Percentiles rank a stretch among this genome's conserved stretches.
Evolutionary conservation across 2,329 filamentous ascomycete species (phyloP).

Genomic region (Arthrinium phaeospermum): DNA sequence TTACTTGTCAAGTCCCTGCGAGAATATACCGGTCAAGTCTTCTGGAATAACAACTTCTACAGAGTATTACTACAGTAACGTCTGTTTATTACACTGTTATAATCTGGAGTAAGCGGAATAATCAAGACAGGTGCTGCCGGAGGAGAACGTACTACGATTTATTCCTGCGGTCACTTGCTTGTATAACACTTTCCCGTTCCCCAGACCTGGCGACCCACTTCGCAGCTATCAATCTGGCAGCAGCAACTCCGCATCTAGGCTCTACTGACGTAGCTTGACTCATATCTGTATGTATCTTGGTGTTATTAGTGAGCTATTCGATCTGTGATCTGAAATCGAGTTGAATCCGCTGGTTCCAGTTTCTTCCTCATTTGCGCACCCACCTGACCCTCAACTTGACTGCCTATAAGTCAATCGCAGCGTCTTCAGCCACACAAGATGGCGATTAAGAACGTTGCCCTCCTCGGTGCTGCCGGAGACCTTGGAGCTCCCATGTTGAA

Average conservation of each 20-base stretch:
- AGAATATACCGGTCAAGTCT: too few species aligned
- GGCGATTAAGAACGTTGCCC: conserved; percentile 42
- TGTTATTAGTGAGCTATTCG: neutral
- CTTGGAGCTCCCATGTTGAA: conserved; percentile 41
- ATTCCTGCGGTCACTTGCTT: too few species aligned
- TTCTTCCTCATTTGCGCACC: neutral
- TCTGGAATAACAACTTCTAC: too few species aligned
- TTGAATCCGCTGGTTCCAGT: neutral
- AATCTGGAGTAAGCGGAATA: too few species aligned
- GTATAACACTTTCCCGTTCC: neutral
- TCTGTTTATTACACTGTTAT: too few species aligned
- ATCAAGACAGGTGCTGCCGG: too few species aligned
- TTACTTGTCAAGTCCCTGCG: too few species aligned
- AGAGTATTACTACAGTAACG: too few species aligned
- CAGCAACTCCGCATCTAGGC: neutral
- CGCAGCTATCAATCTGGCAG: neutral
- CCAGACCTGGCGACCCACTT: neutral
- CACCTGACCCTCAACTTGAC: neutral
- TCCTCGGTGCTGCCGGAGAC: conserved; percentile 46
- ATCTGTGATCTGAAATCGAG: neutral
- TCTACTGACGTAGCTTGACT: neutral
- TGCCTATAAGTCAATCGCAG: too few species aligned
- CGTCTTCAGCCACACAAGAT: conserved; percentile 28
- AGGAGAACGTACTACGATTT: too few species aligned
- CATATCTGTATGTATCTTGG: too few species aligned